Evolutionary conservation across 495 filamentous ascomycete genomes (phyloP).

Genomic region (Eremomyces bilateralis): DNA sequence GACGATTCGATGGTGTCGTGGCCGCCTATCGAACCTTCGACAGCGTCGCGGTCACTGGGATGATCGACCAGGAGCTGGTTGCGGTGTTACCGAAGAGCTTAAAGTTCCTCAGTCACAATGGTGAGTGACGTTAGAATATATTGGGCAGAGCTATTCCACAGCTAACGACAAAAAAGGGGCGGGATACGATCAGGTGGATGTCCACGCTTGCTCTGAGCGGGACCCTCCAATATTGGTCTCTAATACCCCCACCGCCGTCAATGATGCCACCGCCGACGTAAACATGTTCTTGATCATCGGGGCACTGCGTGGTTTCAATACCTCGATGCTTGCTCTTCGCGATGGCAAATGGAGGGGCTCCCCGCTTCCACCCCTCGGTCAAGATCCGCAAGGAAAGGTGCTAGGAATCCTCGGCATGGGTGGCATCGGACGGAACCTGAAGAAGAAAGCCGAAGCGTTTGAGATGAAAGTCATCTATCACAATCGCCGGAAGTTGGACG

Average conservation of each 20-base stretch:
- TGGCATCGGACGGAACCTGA: slow-evolving; percentile 42
- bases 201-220: slow-evolving; percentile 39
- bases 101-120: slow-evolving; percentile 68
- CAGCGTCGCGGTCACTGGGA: slow-evolving; percentile 43
- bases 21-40: slow-evolving; percentile 60
- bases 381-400: slow-evolving; percentile 42
- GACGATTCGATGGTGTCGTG: slow-evolving; percentile 42
- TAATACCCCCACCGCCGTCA: slow-evolving; percentile 60
- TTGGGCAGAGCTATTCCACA: neutral
- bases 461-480: slow-evolving; percentile 45
- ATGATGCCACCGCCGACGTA: slow-evolving; percentile 63
- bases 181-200: slow-evolving; percentile 66
- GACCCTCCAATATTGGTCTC: slow-evolving; percentile 48
- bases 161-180: slow-evolving; percentile 26
- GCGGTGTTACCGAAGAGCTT: slow-evolving; percentile 38
- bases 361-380: slow-evolving; percentile 27
- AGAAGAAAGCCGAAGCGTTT: slow-evolving; percentile 40
- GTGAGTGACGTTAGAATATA: slow-evolving; percentile 12
- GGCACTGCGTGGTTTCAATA: slow-evolving; percentile 48
- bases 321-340: slow-evolving; percentile 37
- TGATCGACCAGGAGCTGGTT: slow-evolving; percentile 27
- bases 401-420: slow-evolving; percentile 35
- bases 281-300: slow-evolving; percentile 61
- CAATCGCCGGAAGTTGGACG: slow-evolving; percentile 32
- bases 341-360: slow-evolving; percentile 34